Evolutionary conservation across 169 alveolate genomes (phyloP), one percentile per base, ranked within the genome.

Genomic region (Babesia ovata): DNA sequence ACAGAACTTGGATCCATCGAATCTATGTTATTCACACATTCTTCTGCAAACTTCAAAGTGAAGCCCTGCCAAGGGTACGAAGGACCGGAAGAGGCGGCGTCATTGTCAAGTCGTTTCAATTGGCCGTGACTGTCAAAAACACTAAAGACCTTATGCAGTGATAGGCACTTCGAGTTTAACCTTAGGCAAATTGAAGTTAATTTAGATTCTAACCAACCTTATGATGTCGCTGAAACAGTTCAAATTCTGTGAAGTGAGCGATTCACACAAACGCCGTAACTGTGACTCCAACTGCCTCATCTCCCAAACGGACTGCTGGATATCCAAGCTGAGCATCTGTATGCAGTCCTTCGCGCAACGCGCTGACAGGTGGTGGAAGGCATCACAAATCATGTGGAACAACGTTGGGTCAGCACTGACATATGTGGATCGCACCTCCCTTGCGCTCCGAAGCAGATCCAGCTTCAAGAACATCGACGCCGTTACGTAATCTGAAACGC

Each of bases 81-180:
- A 6, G 39, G 39, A 33, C 6, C 39, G 39, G 39, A 33, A 6
- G 39, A 33, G 39, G 2, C 6, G 39, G 14, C 19, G 50, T 10
- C 19, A 13, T 45, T 7, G 50, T 45, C 50, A 16, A 0, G 50
- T 8, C 50, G 45, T n/a, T 0, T 36, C 48, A 58, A 22, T 58
- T 28, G 66, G 24, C 70, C 70, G 16, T 61, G 21, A 24, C 6
- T 33, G 70, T 61, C 70, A 33, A 61, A 61, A 16, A 61, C 54
- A 11, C 39, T 14, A 0, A 61, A 29, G 9, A 61, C 33, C 53
- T 28, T 36, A 14, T 36, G 24, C 13, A 61, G 26, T n/a, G 56
- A 22, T 21, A 10, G 19, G 42, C 21, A 16, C 54, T 52, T 52
- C 14, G 11, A 52, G 12, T 17, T 14, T 4, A 52, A 52, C 33